Base-by-base conservation (phyloP, 106 monocot genomes). In the Amphibolis antarctica region DNA sequence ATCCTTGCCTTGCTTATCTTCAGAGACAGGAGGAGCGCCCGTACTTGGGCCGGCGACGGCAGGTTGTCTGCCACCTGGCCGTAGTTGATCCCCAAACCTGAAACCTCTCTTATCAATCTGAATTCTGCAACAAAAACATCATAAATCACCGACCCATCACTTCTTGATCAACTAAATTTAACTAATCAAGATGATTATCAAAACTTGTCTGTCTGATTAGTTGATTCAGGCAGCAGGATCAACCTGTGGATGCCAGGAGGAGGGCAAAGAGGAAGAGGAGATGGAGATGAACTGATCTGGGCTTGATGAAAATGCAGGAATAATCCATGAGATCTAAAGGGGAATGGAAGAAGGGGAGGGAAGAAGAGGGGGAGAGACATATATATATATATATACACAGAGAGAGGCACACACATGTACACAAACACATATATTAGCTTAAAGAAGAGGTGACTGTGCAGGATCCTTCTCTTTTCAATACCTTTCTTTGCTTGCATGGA, bases 61-160 rank as follows among this genome's bases (percentile, higher is more conserved):
- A 71, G 54, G 28, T 71, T 55, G 63, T 63, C 24, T 21, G 71
- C 71, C 25, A 71, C 71, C 27, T 63, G 71, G 22, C 71, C 71
- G 19, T 71, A 71, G 71, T 71, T 71, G 71, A 71, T 71, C 0
- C 71, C 71, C 1, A 71, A 43, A 28, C 48, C 13, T 62, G 71
- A 22, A 12, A 62, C 71, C 7, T 54, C 63, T 27, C 43, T 53
- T 11, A 27, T 50, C 11, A 71, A 44, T 36, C 42, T 23, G 24
- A 63, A 64, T 31, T 64, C 71, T 64, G 54, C 55, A 62, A 63
- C n/a, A n/a, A 63, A 62, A 14, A 17, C 24, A 55, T 18, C 19
- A 3, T 18, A 10, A 30, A 13, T 47, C 7, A 10, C 22, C 10
- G 12, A 50, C 28, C 20, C 21, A 60, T 12, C 36, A 6, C 15